These are phyloP conservation scores for Posidonia australis DNA, from an alignment of 106 monocot genomes.

Conservation along the genomic window DNA sequence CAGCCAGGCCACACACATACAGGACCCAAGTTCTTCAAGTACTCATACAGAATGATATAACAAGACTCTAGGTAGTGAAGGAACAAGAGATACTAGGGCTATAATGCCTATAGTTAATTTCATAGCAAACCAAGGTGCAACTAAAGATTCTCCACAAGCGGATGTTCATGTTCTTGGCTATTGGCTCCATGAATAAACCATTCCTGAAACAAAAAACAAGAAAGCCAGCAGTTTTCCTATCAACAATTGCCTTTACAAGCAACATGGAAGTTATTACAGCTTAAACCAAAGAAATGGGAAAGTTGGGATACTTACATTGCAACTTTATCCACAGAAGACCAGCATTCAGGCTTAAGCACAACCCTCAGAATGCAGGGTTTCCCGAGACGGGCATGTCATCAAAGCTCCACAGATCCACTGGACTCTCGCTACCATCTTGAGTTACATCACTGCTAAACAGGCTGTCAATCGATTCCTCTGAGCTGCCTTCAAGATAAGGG, in stretches of 20 bases:
- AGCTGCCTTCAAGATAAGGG: constrained; percentile 31
- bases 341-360: not conserved
- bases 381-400: constrained; percentile 29
- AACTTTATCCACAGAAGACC: not conserved
- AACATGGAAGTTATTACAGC: not conserved
- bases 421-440: constrained; percentile 15
- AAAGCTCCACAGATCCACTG: constrained; percentile 55
- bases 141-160: not conserved
- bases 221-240: no score
- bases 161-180: not conserved
- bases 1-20: not conserved
- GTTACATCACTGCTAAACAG: constrained; percentile 22
- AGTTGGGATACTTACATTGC: not conserved
- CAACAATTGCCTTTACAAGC: not conserved
- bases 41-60: not conserved
- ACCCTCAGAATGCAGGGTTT: not conserved
- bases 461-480: constrained; percentile 17
- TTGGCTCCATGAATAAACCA: not conserved
- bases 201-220: constrained; percentile 3
- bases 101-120: not conserved
- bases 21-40: not conserved
- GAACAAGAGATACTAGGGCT: not conserved
- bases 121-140: not conserved
- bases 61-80: not conserved
- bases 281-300: not conserved